These are phyloP conservation scores for Colletotrichum somersetense DNA, from an alignment of 2,329 filamentous ascomycete genomes.

Conservation along the genomic window DNA sequence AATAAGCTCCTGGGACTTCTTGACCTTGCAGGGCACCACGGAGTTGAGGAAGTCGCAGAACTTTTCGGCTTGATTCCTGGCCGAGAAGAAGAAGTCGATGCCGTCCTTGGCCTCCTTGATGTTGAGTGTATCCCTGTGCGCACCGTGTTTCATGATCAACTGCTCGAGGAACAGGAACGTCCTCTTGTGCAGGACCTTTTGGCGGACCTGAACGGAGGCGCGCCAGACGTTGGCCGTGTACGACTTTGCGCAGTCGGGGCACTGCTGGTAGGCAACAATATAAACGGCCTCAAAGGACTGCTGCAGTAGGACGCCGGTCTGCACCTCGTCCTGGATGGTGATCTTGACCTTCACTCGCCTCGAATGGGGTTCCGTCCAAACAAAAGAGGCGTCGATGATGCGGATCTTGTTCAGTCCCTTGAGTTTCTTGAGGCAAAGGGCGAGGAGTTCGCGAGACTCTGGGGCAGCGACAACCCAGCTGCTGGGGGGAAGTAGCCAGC, in stretches of 20 bases:
- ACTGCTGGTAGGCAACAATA: conserved; percentile 91
- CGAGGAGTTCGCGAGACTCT: conserved; percentile 93
- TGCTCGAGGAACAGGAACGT: conserved; percentile 82
- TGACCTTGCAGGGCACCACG: conserved; percentile 81
- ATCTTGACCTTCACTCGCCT: conserved; percentile 93
- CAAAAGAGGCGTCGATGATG: conserved; percentile 95
- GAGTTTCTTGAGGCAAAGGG: conserved; percentile 90
- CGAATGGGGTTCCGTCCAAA: conserved; percentile 99
- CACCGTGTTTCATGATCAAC: conserved; percentile 92
- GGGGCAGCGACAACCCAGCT: conserved; percentile 88
- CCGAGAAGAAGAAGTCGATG: conserved; percentile 94
- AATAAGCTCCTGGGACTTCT: conserved; percentile 87
- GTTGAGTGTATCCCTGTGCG: conserved; percentile 94
- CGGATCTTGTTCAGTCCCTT: conserved; percentile 88
- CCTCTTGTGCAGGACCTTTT: conserved; percentile 97
- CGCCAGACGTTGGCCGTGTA: conserved; percentile 98
- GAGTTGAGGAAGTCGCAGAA: conserved; percentile 92
- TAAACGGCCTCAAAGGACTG: conserved; percentile 97
- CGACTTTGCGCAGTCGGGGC: conserved; percentile 93
- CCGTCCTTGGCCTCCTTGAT: conserved; percentile 98
- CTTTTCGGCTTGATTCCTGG: conserved; percentile 90
- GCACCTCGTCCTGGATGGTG: conserved; percentile 82
- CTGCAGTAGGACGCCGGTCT: conserved; percentile 78
- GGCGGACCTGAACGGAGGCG: conserved; percentile 92
- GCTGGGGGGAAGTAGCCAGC: conserved; percentile 88